phyloP scores from a whole-genome alignment of 2,329 filamentous ascomycete genomes.

The Colletotrichum theobromicola region DNA sequence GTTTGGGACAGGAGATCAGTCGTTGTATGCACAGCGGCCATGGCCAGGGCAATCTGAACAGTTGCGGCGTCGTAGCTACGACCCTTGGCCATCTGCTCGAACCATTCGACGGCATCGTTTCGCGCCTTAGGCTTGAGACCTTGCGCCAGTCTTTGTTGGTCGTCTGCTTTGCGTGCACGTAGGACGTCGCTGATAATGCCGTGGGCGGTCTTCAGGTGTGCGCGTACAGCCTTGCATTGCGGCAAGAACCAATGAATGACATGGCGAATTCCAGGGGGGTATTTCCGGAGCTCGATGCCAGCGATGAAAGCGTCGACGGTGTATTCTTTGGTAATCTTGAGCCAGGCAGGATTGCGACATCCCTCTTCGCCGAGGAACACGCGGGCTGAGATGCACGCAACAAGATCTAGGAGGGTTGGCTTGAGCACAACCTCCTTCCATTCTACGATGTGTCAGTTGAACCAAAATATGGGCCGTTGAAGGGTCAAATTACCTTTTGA shows the following conservation, averaged over 20 bases:
- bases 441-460: neutral
- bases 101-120: neutral
- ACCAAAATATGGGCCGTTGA: no score
- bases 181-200: neutral
- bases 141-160: neutral
- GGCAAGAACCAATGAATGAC: neutral
- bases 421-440: neutral
- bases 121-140: neutral
- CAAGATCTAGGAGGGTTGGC: neutral
- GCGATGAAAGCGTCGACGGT: neutral
- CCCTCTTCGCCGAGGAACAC: neutral
- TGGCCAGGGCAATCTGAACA: neutral
- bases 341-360: neutral
- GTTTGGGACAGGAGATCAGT: neutral
- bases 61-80: neutral
- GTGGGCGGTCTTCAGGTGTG: neutral
- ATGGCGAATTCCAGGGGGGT: neutral
- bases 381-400: neutral
- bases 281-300: neutral
- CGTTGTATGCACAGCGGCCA: neutral
- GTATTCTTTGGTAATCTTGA: neutral
- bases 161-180: neutral
- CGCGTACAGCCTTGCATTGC: neutral
- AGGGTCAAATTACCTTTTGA: neutral
- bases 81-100: neutral